Percentiles rank a stretch among this genome's conserved stretches.
These are phyloP conservation scores for Cutaneotrichosporon mucoides DNA, from an alignment of 1,284 basidiomycete species.

Conservation along the genomic window DNA sequence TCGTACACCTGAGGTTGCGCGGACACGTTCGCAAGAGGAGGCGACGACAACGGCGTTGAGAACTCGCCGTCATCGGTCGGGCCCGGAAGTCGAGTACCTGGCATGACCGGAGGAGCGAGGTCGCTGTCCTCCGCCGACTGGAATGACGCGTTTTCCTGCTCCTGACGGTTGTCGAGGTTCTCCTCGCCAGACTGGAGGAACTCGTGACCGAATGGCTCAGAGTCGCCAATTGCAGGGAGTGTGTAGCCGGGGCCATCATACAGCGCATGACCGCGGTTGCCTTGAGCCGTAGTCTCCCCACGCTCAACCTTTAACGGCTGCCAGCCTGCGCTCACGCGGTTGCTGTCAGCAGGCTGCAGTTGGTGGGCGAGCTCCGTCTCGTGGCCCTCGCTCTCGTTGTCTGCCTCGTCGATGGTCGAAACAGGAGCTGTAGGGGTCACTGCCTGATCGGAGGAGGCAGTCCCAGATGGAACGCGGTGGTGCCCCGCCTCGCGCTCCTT, in stretches of 20 bases:
- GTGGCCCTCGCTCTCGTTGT: not conserved
- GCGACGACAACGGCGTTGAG: not conserved
- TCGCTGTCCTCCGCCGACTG: constrained; percentile 5
- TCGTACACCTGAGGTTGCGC: not conserved
- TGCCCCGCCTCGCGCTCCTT: not conserved
- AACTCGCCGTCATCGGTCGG: not conserved
- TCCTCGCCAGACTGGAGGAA: not conserved
- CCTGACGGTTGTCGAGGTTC: not conserved
- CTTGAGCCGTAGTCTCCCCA: not conserved
- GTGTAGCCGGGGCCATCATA: constrained; percentile 7
- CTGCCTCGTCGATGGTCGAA: not conserved
- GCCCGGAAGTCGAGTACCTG: not conserved
- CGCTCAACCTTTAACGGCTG: constrained; percentile 10
- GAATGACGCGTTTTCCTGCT: constrained; percentile 9
- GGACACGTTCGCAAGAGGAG: not conserved
- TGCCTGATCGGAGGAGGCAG: not conserved
- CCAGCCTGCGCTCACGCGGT: constrained; percentile 1
- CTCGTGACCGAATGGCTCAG: not conserved
- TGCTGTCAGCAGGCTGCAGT: not conserved
- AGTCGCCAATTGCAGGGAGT: not conserved
- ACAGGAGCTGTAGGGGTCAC: not conserved
- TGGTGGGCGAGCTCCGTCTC: not conserved
- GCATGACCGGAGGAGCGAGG: not conserved
- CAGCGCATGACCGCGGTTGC: not conserved
- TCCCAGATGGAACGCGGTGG: not conserved